Percentiles rank a stretch among this genome's conserved stretches.
Evolutionary conservation across 371 early-diverging fungal species (phyloP).

Genomic region (Haplosporangium sp.): DNA sequence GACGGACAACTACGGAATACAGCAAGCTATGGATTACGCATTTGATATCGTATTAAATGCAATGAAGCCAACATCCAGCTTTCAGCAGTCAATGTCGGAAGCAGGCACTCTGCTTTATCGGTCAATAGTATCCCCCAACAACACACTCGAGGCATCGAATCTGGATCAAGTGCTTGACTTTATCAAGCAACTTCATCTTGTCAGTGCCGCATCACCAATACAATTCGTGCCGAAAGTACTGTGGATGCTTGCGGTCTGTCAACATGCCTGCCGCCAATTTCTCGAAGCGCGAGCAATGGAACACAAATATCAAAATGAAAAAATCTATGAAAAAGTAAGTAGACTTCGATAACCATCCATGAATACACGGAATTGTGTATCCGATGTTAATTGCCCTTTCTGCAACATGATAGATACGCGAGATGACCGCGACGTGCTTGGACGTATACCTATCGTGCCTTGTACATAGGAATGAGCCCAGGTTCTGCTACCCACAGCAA

Average conservation of each 20-base stretch:
- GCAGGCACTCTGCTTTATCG: not conserved
- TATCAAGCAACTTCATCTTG: conserved; percentile 1
- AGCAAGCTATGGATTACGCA: not conserved
- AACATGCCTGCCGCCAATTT: not conserved
- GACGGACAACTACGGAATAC: not conserved
- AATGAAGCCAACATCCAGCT: not conserved
- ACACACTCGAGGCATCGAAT: not conserved
- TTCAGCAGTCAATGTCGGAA: conserved; percentile 2
- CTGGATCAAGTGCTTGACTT: conserved; percentile 5
- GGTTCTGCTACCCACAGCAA: not conserved
- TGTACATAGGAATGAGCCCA: conserved; percentile 16
- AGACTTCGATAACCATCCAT: not conserved
- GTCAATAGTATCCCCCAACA: not conserved
- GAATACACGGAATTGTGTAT: not conserved
- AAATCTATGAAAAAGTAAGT: conserved; percentile 1
- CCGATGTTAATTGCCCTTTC: not conserved
- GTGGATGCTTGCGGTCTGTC: conserved; percentile 14
- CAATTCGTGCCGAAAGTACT: conserved; percentile 15
- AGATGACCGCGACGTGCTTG: conserved; percentile 17
- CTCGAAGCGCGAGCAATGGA: not conserved
- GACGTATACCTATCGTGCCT: conserved; percentile 28
- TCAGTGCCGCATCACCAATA: conserved; percentile 11
- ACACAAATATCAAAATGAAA: not conserved
- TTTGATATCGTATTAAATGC: not conserved
- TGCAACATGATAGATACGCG: conserved; percentile 3